Evolutionary conservation across 1,284 basidiomycete species (phyloP).

Genomic region (Ceraceosorus bombacis): DNA sequence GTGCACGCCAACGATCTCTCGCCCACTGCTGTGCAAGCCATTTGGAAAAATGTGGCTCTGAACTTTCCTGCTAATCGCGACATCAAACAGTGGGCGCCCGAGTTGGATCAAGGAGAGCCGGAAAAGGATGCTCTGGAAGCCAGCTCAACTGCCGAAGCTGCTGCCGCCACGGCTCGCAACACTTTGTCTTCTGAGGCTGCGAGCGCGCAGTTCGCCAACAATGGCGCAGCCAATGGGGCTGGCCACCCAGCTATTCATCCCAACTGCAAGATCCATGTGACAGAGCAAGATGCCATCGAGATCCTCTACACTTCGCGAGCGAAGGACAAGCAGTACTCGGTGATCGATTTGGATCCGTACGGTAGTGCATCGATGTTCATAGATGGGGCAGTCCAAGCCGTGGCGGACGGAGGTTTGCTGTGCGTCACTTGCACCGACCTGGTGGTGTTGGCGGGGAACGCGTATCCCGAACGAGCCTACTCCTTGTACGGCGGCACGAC

Average conservation of each 20-base stretch:
- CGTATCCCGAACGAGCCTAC: constrained; percentile 73
- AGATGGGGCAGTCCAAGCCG: constrained; percentile 86
- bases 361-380: constrained; percentile 95
- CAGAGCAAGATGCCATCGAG: constrained; percentile 51
- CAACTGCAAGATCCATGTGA: constrained; percentile 41
- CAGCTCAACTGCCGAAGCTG: not conserved
- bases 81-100: constrained; percentile 24
- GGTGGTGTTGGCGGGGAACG: constrained; percentile 82
- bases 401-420: constrained; percentile 72
- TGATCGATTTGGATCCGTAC: constrained; percentile 94
- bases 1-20: constrained; percentile 92
- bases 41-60: constrained; percentile 78
- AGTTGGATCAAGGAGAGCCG: not conserved
- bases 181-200: constrained; percentile 11
- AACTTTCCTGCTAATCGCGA: constrained; percentile 64
- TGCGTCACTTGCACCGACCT: constrained; percentile 96
- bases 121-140: not conserved
- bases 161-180: not conserved
- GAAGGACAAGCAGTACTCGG: constrained; percentile 70
- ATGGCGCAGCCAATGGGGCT: not conserved
- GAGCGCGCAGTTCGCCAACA: no score
- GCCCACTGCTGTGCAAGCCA: constrained; percentile 71
- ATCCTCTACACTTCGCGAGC: constrained; percentile 84
- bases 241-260: constrained; percentile 28
- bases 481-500: constrained; percentile 77